phyloP scores from a whole-genome alignment of 148 eudicot genomes.

The Chenopodium berlandieri region DNA sequence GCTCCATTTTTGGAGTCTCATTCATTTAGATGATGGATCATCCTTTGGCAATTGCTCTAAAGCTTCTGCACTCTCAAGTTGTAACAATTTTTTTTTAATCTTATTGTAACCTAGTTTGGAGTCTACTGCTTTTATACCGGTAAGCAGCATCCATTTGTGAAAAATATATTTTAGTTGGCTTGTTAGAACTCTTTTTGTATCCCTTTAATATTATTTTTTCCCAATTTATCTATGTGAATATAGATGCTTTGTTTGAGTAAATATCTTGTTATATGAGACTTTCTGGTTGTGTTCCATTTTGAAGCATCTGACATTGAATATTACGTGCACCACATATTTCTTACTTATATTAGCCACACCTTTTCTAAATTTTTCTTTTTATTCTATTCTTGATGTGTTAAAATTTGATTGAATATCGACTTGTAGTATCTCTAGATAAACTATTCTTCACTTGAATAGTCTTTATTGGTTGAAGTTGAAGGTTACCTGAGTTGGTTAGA shows the following conservation, averaged over 20 bases:
- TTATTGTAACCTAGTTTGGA: constrained; percentile 14
- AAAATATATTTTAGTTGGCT: background rate
- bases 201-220: background rate
- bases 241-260: constrained; percentile 2
- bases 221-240: background rate
- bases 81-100: background rate
- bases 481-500: background rate
- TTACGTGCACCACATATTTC: background rate
- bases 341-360: background rate
- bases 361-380: background rate
- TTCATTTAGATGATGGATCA: background rate
- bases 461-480: background rate
- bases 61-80: constrained; percentile 1
- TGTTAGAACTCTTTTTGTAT: constrained; percentile 6
- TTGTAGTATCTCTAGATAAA: background rate
- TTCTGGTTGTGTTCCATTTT: background rate
- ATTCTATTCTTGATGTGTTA: background rate
- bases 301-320: background rate
- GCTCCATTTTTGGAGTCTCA: constrained; percentile 3
- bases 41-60: background rate
- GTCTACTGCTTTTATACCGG: background rate
- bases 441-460: background rate
- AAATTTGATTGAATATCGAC: background rate
- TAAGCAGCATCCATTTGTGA: constrained; percentile 24
- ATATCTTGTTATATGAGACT: background rate